These are phyloP conservation scores for Acephala macrosclerotiorum DNA, from an alignment of 2,329 filamentous ascomycete species.

Conservation along the genomic window DNA sequence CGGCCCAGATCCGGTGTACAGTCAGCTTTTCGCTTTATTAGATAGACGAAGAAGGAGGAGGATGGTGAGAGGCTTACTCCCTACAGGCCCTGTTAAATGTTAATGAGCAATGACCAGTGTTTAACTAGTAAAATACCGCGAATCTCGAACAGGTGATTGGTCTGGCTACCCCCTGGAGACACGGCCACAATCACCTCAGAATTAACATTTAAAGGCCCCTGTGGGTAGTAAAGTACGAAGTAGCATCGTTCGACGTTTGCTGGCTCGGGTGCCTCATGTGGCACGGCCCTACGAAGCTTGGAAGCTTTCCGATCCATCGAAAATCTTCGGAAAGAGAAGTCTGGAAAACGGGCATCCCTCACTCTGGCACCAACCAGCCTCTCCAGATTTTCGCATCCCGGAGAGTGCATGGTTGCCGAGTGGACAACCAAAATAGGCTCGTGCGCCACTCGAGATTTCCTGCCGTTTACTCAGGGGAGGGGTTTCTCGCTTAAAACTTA, in stretches of 20 bases:
- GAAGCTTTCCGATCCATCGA: neutral
- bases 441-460: neutral
- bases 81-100: too few species aligned
- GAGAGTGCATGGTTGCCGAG: neutral
- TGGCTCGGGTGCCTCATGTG: constrained; percentile 2
- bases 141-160: too few species aligned
- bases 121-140: too few species aligned
- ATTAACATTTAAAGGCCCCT: too few species aligned
- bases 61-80: neutral
- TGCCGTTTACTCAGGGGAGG: neutral
- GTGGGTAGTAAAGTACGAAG: neutral
- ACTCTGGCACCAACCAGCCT: constrained; percentile 1
- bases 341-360: neutral
- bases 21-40: neutral
- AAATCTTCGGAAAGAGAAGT: neutral
- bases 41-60: neutral
- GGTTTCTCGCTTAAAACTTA: neutral
- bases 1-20: constrained; percentile 4
- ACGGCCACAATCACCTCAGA: too few species aligned
- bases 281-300: neutral
- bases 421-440: constrained; percentile 4
- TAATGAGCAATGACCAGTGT: too few species aligned
- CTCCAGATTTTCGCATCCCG: neutral
- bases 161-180: too few species aligned
- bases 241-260: neutral